These are phyloP conservation scores for Orbilia ellipsospora DNA, from an alignment of 2,329 filamentous ascomycete species.

Conservation along the genomic window DNA sequence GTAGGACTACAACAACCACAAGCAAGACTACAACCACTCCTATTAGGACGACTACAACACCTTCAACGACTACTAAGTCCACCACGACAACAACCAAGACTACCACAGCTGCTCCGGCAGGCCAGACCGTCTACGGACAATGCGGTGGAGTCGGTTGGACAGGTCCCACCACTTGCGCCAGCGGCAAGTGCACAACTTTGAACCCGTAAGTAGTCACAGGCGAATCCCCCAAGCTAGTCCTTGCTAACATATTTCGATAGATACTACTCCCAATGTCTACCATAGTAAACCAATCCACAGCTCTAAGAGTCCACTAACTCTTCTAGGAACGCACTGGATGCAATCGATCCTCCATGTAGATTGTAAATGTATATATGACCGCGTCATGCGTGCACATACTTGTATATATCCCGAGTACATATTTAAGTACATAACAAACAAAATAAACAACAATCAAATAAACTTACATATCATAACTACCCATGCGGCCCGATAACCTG, in stretches of 20 bases:
- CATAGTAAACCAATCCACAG: neutral
- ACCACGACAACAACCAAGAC: slow-evolving; percentile 20
- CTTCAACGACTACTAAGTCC: slow-evolving; percentile 9
- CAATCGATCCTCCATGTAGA: slow-evolving; percentile 7
- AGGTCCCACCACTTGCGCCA: slow-evolving; percentile 29
- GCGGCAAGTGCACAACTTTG: slow-evolving; percentile 17
- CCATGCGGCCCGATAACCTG: slow-evolving; percentile 16
- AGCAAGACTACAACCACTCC: slow-evolving; percentile 11
- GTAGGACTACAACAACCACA: slow-evolving; percentile 11
- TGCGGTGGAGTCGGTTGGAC: slow-evolving; percentile 39
- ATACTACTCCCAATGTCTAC: slow-evolving; percentile 43
- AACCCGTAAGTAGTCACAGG: slow-evolving; percentile 26
- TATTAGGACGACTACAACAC: slow-evolving; percentile 13
- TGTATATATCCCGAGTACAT: slow-evolving; percentile 11
- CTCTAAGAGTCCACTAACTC: no score
- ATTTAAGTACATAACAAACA: neutral
- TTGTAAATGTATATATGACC: slow-evolving; percentile 25
- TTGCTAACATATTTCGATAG: slow-evolving; percentile 3
- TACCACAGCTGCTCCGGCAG: slow-evolving; percentile 14
- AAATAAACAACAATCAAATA: neutral
- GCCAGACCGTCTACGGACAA: slow-evolving; percentile 24
- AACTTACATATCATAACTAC: slow-evolving; percentile 3
- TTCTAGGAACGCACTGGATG: neutral
- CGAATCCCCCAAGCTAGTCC: no score
- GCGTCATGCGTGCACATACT: slow-evolving; percentile 18